Evolutionary conservation across 208 protist species (phyloP).

Genomic region (Trypanosoma congolense): DNA sequence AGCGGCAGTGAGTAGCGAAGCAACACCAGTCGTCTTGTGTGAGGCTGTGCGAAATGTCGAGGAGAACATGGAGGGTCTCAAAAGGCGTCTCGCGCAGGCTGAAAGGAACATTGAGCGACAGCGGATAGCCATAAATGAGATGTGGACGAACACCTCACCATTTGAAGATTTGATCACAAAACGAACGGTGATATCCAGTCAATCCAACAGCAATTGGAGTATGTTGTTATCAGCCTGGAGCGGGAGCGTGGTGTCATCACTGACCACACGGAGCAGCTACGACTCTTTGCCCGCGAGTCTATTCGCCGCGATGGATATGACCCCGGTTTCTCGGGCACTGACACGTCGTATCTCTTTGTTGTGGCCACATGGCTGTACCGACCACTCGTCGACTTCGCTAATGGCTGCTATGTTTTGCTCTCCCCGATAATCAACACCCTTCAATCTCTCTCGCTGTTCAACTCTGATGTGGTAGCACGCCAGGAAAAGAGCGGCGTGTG

Average conservation of each 20-base stretch:
- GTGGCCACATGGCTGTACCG: constrained; percentile 78
- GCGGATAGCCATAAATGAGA: constrained; percentile 37
- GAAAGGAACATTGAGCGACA: constrained; percentile 39
- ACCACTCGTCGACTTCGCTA: constrained; percentile 79
- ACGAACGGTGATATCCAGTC: constrained; percentile 68
- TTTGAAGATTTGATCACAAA: constrained; percentile 62
- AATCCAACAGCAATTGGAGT: constrained; percentile 81
- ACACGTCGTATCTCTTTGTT: constrained; percentile 36
- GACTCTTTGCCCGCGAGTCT: constrained; percentile 73
- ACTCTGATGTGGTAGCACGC: constrained; percentile 64
- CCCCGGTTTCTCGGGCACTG: constrained; percentile 7
- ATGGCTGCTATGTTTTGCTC: constrained; percentile 75
- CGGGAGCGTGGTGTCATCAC: constrained; percentile 69
- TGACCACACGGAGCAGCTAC: constrained; percentile 83
- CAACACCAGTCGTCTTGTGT: not conserved
- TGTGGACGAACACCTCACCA: constrained; percentile 35
- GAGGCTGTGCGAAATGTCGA: constrained; percentile 7
- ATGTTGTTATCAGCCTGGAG: constrained; percentile 72
- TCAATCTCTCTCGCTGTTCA: constrained; percentile 79
- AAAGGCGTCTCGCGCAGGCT: constrained; percentile 16
- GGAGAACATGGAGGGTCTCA: constrained; percentile 9
- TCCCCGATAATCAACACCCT: constrained; percentile 69
- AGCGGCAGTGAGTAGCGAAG: not conserved
- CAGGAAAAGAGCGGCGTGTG: constrained; percentile 26
- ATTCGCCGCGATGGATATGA: constrained; percentile 30